Conservation (phyloP, 2,329 filamentous ascomycete genomes). For the Ilyonectria destructans region DNA sequence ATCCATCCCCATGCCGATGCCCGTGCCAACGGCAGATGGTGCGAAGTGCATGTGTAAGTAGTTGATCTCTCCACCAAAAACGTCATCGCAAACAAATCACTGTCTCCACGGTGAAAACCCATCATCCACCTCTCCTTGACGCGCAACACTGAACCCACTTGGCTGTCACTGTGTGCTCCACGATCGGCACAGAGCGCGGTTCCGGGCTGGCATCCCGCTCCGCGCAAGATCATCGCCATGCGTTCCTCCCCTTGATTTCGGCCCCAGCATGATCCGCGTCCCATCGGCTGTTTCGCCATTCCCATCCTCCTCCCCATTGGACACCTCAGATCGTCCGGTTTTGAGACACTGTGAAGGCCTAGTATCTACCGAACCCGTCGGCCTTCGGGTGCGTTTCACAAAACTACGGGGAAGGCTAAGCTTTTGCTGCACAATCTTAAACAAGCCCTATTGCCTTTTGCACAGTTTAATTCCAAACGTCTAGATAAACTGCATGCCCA, state of each 20-base stretch:
- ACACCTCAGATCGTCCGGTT: slow-evolving; percentile 15
- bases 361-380: slow-evolving; percentile 18
- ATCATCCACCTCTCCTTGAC: slow-evolving; percentile 6
- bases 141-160: slow-evolving; percentile 28
- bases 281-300: slow-evolving; percentile 19
- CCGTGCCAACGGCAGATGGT: slow-evolving; percentile 8
- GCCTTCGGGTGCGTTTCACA: slow-evolving; percentile 29
- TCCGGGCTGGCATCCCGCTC: slow-evolving; percentile 1
- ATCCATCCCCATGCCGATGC: slow-evolving; percentile 8
- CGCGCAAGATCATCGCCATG: slow-evolving; percentile 19
- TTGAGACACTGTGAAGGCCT: slow-evolving; percentile 10
- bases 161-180: slow-evolving; percentile 3
- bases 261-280: slow-evolving; percentile 22
- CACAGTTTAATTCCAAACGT: slow-evolving; percentile 2
- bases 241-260: slow-evolving; percentile 28
- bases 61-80: slow-evolving; percentile 27
- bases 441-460: background rate
- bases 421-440: slow-evolving; percentile 9
- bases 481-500: slow-evolving; percentile 17
- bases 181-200: slow-evolving; percentile 10
- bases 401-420: slow-evolving; percentile 5
- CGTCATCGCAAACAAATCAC: slow-evolving; percentile 21
- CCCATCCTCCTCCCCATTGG: slow-evolving; percentile 16
- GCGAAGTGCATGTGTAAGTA: slow-evolving; percentile 8
- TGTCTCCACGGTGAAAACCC: background rate